Evolutionary conservation across 306 rosid genomes (phyloP), one percentile per base, ranked within the genome.

Genomic region (Cicer pinnatifidum): DNA sequence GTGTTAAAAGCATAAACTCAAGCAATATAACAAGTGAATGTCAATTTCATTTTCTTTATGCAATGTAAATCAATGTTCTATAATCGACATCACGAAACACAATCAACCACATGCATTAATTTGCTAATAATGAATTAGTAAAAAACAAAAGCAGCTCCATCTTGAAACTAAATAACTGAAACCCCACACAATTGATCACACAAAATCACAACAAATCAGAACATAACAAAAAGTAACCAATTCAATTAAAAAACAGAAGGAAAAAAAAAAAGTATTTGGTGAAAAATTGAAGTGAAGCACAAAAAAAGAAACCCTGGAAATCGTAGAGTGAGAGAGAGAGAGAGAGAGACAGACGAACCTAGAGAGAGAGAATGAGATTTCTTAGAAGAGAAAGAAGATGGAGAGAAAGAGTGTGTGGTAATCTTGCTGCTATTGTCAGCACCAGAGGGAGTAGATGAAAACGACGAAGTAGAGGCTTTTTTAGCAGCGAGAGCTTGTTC

Each of bases 401-500:
- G 82, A 68, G 80, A 48, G 43, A 84, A 60, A 17, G 87, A 9
- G 6, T 84, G 33, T 7, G 79, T 56, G 46, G 75, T 84, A 59
- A 72, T 78, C 78, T 80, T 91, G 71, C 61, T 75, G 76, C 12
- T 85, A 35, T 11, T 58, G 9, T 58, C n/a, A 2, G 3, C 44
- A 12, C 44, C 7, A 3, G 60, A 1, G 2, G 89, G 68, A 35
- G 71, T 84, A 13, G 87, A 61, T 6, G 93, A 79, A 33, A 82
- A 84, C 46, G 92, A 87, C 69, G 97, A 61, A 67, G 98, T 83
- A 6, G 81, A 84, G 4, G 97, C 91, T 82, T 89, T 92, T 86
- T 89, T 92, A 0, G 98, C 98, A 8, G 98, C 97, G 5, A 89
- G 73, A 35, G 97, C 97, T 75, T 89, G 93, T 62, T 91, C 97